phyloP scores from a whole-genome alignment of 208 protist genomes.

The Spongospora subterranea region DNA sequence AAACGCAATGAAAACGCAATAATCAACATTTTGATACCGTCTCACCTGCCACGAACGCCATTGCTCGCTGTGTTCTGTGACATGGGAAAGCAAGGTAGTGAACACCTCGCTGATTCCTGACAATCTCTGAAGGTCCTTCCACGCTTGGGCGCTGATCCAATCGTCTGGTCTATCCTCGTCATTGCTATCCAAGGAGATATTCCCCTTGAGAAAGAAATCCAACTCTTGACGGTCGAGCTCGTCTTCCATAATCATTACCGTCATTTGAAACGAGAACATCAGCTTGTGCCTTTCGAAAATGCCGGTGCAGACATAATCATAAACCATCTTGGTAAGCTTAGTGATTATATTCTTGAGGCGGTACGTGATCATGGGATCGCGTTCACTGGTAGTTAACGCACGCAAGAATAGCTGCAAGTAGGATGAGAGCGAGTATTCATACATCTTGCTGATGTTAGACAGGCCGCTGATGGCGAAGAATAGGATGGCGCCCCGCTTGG shows the following conservation, averaged over 20 bases:
- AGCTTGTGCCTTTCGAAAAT: constrained; percentile 98
- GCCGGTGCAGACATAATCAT: constrained; percentile 96
- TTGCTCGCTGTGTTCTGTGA: constrained; percentile 76
- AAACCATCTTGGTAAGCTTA: constrained; percentile 93
- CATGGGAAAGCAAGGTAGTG: constrained; percentile 75
- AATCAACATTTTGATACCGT: not conserved
- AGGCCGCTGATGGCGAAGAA: constrained; percentile 96
- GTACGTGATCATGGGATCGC: constrained; percentile 82
- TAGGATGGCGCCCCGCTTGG: constrained; percentile 93
- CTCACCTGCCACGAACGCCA: constrained; percentile 91
- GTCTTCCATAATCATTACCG: constrained; percentile 89
- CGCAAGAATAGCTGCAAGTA: constrained; percentile 96
- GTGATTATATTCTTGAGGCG: constrained; percentile 95
- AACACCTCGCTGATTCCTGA: constrained; percentile 81
- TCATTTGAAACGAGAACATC: constrained; percentile 97
- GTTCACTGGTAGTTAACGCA: constrained; percentile 89
- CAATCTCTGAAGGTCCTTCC: constrained; percentile 89
- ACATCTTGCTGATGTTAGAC: constrained; percentile 95
- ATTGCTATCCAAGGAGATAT: constrained; percentile 85
- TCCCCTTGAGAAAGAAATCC: constrained; percentile 98
- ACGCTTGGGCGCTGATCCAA: constrained; percentile 93
- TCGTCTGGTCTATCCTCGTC: constrained; percentile 80
- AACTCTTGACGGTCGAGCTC: constrained; percentile 84
- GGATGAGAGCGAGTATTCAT: constrained; percentile 97
- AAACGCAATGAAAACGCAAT: not conserved